Evolutionary conservation across 352 stramenopile species (phyloP), one percentile per base, ranked within the genome.

Genomic region (Phytophthora syringae): DNA sequence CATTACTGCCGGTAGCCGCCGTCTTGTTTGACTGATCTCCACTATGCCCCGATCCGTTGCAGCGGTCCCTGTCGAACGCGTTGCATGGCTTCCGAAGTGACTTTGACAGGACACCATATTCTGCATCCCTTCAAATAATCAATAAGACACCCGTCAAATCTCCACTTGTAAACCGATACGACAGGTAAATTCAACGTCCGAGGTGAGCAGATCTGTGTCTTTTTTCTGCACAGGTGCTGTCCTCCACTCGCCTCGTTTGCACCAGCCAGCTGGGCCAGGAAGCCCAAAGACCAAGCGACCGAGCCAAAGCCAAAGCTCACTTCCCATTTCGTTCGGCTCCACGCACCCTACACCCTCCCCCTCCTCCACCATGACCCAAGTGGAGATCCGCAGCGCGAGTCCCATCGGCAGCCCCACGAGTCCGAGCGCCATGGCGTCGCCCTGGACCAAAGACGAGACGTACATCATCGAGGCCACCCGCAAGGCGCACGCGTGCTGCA

Each of bases 391-490:
- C 49, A 21, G 7, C 40, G 58, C 43, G 7, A 74, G 60, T 52
- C 59, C 60, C 48, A 62, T 77, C 36, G 52, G 68, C 40, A 84
- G 76, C 44, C 76, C 76, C n/a, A 63, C 55, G 36, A 80, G 67
- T 30, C 68, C 74, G 22, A 71, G 47, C 24, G 49, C 62, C 24
- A 52, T 80, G 47, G 57, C 53, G 22, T 89, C 80, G 52, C 84
- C 84, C 16, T 93, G 85, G 85, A 93, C 79, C 40, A 88, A 88
- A 67, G 82, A 90, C 60, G 74, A 75, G 66, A 89, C 80, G 7
- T 92, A 92, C 76, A 92, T 93, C 66, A 90, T 93, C 60, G 84
- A 93, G 45, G 77, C 79, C 22, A 92, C 82, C 34, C 78, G 77
- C 45, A 81, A 84, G 55, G 78, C 79, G 32, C 79, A 90, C 54